Percentiles rank a stretch among this genome's conserved stretches.
Evolutionary conservation across 805 yeast genomes (phyloP).

Genomic region (Teunomyces panamensis): DNA sequence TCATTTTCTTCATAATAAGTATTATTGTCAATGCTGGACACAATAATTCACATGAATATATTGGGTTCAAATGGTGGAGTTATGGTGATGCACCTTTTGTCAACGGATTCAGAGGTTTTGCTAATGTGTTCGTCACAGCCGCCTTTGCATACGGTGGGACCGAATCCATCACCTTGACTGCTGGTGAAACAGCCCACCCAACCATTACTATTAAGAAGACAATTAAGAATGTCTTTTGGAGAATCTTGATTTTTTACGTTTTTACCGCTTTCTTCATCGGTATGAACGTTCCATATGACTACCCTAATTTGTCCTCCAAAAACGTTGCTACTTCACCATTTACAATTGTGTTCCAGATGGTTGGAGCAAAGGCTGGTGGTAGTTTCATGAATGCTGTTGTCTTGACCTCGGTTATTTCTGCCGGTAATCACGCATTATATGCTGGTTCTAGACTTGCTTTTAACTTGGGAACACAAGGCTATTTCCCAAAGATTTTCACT

Average conservation of each 20-base stretch:
- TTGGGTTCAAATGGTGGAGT: constrained; percentile 43
- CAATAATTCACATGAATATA: constrained; percentile 40
- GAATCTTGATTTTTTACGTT: constrained; percentile 35
- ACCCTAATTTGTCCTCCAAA: constrained; percentile 28
- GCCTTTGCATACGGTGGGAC: constrained; percentile 52
- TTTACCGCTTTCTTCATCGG: constrained; percentile 41
- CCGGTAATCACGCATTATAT: constrained; percentile 52
- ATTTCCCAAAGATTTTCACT: constrained; percentile 43
- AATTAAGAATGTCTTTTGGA: constrained; percentile 28
- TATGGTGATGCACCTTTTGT: constrained; percentile 54
- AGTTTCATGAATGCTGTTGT: constrained; percentile 53
- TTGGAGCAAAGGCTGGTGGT: constrained; percentile 41
- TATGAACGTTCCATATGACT: constrained; percentile 39
- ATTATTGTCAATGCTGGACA: constrained; percentile 59
- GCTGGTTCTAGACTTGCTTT: constrained; percentile 50
- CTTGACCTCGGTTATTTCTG: constrained; percentile 52
- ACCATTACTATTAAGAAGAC: constrained; percentile 28
- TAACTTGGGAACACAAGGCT: constrained; percentile 50
- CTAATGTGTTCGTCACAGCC: constrained; percentile 49
- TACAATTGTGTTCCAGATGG: constrained; percentile 42
- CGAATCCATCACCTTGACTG: constrained; percentile 36
- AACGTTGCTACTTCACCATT: constrained; percentile 37
- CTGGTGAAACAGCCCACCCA: constrained; percentile 34
- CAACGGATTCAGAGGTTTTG: constrained; percentile 51
- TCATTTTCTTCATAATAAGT: constrained; percentile 55